Evolutionary conservation across 2,329 filamentous ascomycete species (phyloP), one percentile per base, ranked within the genome.

Genomic region (Cercospora sp.): DNA sequence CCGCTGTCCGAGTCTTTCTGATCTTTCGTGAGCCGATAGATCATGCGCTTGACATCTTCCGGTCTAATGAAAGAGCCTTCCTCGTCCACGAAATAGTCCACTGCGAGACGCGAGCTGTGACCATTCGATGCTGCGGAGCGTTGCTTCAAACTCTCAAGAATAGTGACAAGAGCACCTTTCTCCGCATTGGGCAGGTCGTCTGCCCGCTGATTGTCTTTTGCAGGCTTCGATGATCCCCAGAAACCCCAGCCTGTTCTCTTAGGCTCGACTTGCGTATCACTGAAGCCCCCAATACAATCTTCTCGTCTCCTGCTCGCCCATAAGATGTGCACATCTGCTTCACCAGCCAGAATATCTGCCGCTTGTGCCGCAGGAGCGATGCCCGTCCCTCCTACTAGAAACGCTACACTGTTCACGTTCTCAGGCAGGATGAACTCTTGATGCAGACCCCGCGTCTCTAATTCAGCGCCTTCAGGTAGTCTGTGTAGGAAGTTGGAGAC

Each of bases 341-440:
- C 78, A 72, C 68, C 80, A 10, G 94, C 79, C 8, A 77, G 23
- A 0, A 87, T 87, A 69, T 89, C 82, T 1, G 89, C 91, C 48
- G 91, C 87, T 80, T 98, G 94, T 78, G 98, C 80, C 7, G 94
- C 95, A 0, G 94, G 92, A 16, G 93, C 93, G 73, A 99, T 91
- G 0, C 95, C 94, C 0, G 95, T 99, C 0, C 95, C 95, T 1
- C 94, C 95, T 1, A 94, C 95, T 23, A 98, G 82, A 75, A 98
- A 97, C 1, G 97, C 83, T 2, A 97, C 84, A 68, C 86, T 82
- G 60, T 81, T 79, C 28, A 87, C 83, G 65, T 85, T 79, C 20
- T 76, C 75, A 4, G 87, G 85, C 6, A 91, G 78, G 23, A 82
- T 79, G 59, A 74, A 92, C 58, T 94, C 92, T 0, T 87, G 78